A percentile compares a stretch with the other conserved stretches of the same genome.
phyloP scores from a whole-genome alignment of 345 rosid species.

The Eucalyptus caleyi region DNA sequence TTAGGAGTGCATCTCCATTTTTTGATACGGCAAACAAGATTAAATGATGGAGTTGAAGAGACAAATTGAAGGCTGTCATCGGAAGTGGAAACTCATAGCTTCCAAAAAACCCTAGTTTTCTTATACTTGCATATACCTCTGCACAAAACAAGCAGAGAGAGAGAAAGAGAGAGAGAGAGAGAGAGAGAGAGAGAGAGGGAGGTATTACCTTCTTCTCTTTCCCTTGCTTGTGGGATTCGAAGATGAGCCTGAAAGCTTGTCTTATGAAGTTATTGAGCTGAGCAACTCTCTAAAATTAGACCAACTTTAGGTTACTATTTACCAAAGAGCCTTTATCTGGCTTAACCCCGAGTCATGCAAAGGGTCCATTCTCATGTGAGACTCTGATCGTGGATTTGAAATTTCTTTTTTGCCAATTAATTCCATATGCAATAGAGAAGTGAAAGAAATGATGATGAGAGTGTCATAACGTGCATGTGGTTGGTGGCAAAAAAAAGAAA shows the following conservation, averaged over 20 bases:
- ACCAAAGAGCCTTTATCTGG: not conserved
- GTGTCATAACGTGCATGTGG: not conserved
- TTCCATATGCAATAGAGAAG: not conserved
- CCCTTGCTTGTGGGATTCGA: not conserved
- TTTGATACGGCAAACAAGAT: not conserved
- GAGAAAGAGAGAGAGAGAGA: not conserved
- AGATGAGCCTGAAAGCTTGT: not conserved
- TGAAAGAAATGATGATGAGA: not conserved
- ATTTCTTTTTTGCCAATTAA: not conserved
- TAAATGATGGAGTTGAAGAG: not conserved
- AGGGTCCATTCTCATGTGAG: not conserved
- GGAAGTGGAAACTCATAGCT: not conserved
- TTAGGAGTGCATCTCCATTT: not conserved
- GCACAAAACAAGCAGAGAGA: not conserved
- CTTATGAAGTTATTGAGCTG: not conserved
- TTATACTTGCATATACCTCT: not conserved
- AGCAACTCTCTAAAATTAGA: not conserved
- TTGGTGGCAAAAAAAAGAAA: not conserved
- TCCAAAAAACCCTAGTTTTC: constrained; percentile 1
- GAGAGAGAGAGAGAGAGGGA: not conserved
- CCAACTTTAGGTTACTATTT: not conserved
- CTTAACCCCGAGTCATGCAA: not conserved
- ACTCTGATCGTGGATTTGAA: not conserved
- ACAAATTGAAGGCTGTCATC: not conserved
- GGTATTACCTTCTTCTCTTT: not conserved